phyloP scores from a whole-genome alignment of 768 basidiomycete genomes.

The Leccinum imitatum region DNA sequence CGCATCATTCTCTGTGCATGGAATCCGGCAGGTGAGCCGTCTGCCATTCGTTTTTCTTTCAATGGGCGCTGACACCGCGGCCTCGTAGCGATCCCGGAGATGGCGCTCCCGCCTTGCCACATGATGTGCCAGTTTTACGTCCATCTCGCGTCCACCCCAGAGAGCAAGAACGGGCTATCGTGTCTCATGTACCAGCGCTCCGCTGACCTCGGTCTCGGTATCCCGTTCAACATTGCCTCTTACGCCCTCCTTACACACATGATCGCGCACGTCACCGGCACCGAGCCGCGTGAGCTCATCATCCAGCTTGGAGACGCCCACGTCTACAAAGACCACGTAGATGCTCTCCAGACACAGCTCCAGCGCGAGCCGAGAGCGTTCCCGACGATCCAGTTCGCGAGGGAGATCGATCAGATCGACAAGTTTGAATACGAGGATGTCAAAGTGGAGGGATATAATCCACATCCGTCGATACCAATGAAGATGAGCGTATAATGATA shows the following conservation, averaged over 20 bases:
- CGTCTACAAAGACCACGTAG: conserved; percentile 90
- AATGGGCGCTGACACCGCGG: background rate
- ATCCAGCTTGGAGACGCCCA: conserved; percentile 98
- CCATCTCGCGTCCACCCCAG: conserved; percentile 62
- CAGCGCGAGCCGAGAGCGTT: conserved; percentile 76
- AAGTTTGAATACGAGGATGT: conserved; percentile 80
- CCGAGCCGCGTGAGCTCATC: conserved; percentile 84
- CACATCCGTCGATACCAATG: conserved; percentile 84
- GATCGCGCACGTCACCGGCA: conserved; percentile 90
- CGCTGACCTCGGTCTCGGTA: conserved; percentile 94
- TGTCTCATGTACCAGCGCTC: conserved; percentile 98
- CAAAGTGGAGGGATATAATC: conserved; percentile 82
- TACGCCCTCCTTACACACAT: conserved; percentile 97
- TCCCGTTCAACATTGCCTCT: conserved; percentile 99
- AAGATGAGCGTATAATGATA: conserved; percentile 85
- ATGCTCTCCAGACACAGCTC: conserved; percentile 82
- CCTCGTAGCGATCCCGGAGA: conserved; percentile 77
- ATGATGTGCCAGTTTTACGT: conserved; percentile 99
- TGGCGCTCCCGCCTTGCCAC: conserved; percentile 98
- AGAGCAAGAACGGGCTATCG: conserved; percentile 69
- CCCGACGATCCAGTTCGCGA: conserved; percentile 74
- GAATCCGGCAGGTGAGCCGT: conserved; percentile 86
- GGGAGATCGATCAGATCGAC: conserved; percentile 72
- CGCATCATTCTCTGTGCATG: conserved; percentile 95
- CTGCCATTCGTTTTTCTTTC: too few species aligned